Percentiles rank a stretch among this genome's conserved stretches.
These are phyloP conservation scores for Solanum piurae DNA, from an alignment of 257 asterid species.

Conservation along the genomic window DNA sequence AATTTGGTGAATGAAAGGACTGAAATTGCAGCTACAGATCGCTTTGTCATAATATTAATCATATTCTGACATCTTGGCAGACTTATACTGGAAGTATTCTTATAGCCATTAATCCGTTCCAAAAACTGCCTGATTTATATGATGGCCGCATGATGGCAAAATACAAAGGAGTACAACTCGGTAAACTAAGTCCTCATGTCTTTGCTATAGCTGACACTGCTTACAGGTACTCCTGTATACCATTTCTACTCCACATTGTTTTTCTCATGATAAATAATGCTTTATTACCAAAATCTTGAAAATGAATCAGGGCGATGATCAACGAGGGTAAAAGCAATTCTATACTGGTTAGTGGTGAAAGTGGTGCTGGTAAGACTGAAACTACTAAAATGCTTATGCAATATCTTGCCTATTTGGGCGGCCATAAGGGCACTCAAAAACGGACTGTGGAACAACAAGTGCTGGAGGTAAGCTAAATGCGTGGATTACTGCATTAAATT, in stretches of 20 bases:
- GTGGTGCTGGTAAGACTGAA: constrained; percentile 99
- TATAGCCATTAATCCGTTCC: constrained; percentile 96
- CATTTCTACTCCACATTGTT: background rate
- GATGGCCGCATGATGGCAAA: constrained; percentile 87
- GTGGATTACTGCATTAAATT: background rate
- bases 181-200: constrained; percentile 93
- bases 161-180: constrained; percentile 89
- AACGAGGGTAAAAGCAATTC: constrained; percentile 89
- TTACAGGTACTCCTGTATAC: constrained; percentile 44
- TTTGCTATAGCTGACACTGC: constrained; percentile 96
- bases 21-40: constrained; percentile 8
- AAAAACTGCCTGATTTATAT: constrained; percentile 88
- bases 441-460: constrained; percentile 98
- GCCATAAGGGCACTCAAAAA: constrained; percentile 91
- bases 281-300: constrained; percentile 20
- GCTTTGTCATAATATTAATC: constrained; percentile 14
- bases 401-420: constrained; percentile 94
- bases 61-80: constrained; percentile 40
- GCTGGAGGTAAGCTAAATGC: constrained; percentile 61
- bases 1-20: constrained; percentile 5
- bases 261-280: constrained; percentile 6
- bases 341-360: constrained; percentile 94
- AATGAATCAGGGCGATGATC: constrained; percentile 64
- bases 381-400: constrained; percentile 99
- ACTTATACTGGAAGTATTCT: constrained; percentile 98